Evolutionary conservation across 2,329 filamentous ascomycete genomes (phyloP).

Genomic region (Aspergillus carbonarius): DNA sequence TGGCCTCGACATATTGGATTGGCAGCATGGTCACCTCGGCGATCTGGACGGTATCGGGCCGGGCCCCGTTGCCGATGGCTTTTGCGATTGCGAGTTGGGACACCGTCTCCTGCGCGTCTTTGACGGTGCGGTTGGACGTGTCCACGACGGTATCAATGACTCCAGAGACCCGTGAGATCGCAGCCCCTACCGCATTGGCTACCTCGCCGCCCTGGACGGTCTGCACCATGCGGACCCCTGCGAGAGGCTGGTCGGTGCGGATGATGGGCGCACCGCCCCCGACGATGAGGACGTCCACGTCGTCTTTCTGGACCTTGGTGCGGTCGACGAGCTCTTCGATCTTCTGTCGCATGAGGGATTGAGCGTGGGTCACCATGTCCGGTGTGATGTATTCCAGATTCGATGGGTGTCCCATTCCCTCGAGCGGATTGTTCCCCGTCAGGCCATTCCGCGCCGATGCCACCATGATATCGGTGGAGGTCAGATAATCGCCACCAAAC

Average conservation of each 20-base stretch:
- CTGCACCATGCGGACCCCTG: not conserved
- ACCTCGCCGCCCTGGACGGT: conserved; percentile 40
- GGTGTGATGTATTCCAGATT: not conserved
- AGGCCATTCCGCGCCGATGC: conserved; percentile 13
- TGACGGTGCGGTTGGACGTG: conserved; percentile 10
- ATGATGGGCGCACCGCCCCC: conserved; percentile 53
- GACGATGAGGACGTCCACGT: conserved; percentile 54
- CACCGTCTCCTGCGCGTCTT: conserved; percentile 19
- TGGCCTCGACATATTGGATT: conserved; percentile 37
- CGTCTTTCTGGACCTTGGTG: conserved; percentile 9
- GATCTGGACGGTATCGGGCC: conserved; percentile 33
- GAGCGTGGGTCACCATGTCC: not conserved
- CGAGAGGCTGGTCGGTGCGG: not conserved
- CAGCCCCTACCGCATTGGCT: conserved; percentile 65
- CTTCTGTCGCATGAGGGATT: not conserved
- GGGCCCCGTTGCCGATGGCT: conserved; percentile 4
- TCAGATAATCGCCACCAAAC: conserved; percentile 58
- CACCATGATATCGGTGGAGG: conserved; percentile 59
- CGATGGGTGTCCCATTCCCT: not conserved
- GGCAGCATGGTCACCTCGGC: conserved; percentile 39
- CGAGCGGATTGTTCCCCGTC: not conserved
- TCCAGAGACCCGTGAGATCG: conserved; percentile 60
- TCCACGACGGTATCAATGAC: conserved; percentile 10
- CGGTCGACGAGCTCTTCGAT: conserved; percentile 10
- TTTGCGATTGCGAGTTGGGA: not conserved